Evolutionary conservation across 2,329 filamentous ascomycete species (phyloP), one percentile per base, ranked within the genome.

Genomic region (Ceratocystis alfenasii): DNA sequence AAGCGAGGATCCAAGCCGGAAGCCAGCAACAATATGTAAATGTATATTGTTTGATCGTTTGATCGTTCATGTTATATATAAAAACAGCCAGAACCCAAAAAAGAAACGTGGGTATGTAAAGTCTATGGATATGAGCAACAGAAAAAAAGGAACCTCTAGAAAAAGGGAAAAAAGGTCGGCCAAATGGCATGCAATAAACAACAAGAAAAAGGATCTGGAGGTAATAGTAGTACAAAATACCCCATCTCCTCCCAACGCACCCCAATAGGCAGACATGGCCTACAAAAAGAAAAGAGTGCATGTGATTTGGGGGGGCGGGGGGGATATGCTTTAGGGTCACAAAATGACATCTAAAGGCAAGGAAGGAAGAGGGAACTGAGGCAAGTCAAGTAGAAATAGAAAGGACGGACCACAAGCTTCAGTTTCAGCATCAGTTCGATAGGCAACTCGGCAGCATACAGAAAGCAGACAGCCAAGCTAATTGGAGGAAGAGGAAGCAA

Each of bases 91-190:
- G 36, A 15, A 17, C 33, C 33, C 10, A 45, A 63, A 8, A 45
- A 28, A 20, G n/a, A 44, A 57, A 57, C 53, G 53, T 22, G 53
- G 53, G 53, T 33, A 57, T 57, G 53, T 57, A 28, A 41, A 57
- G 53, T 57, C 53, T 57, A 57, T 57, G 53, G 25, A 57, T 57
- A 57, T 57, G 53, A 44, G 7, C n/a, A 41, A 22, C 30, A 22
- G 46, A 33, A 28, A 57, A 45, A 20, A 64, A 44, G 2, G 15
- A 12, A 20, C 17, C 15, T 50, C 46, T 50, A 64, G 12, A 44
- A 64, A 55, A 25, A 44, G 41, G 30, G 12, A 5, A 22, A 12
- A 15, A 53, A 48, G 17, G 5, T 28, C 3, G 25, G 17, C 22
- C 5, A 57, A 17, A 25, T 28, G 12, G 46, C 46, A 50, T 50